Evolutionary conservation across 1,284 basidiomycete species (phyloP).

Genomic region (Schizopora paradoxa): DNA sequence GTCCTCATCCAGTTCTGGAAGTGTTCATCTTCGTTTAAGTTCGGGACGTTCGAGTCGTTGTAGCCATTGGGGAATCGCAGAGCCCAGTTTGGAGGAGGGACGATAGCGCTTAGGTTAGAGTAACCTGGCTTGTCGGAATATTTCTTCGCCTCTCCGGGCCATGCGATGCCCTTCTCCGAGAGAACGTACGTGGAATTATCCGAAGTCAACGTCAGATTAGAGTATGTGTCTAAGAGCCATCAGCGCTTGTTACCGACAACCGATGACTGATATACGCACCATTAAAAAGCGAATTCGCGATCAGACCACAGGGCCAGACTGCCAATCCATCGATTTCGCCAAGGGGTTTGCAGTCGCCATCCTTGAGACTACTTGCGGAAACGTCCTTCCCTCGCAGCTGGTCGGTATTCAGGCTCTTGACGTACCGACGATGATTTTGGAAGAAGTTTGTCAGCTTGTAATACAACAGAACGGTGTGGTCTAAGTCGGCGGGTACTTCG

Average conservation of each 20-base stretch:
- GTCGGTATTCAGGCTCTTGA: conserved; percentile 82
- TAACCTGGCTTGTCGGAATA: conserved; percentile 66
- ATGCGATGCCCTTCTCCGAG: conserved; percentile 81
- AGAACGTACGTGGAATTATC: conserved; percentile 67
- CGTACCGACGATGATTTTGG: conserved; percentile 98
- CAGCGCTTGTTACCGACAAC: conserved; percentile 1
- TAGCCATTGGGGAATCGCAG: conserved; percentile 73
- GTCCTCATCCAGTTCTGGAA: conserved; percentile 99
- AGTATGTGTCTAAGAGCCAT: conserved; percentile 67
- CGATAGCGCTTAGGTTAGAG: conserved; percentile 51
- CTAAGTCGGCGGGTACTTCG: conserved; percentile 74
- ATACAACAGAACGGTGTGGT: conserved; percentile 83
- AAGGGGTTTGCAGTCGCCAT: conserved; percentile 88
- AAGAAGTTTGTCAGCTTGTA: conserved; percentile 97
- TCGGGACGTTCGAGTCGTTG: conserved; percentile 57
- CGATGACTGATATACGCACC: conserved; percentile 45
- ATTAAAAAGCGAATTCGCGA: conserved; percentile 98
- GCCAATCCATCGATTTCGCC: conserved; percentile 42
- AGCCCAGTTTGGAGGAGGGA: conserved; percentile 93
- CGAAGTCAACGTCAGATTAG: conserved; percentile 46
- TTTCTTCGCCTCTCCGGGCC: conserved; percentile 91
- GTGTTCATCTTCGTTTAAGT: conserved; percentile 80
- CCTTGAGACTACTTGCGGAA: conserved; percentile 47
- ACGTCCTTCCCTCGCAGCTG: conserved; percentile 81
- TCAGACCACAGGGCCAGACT: conserved; percentile 94